These are phyloP conservation scores for Aegilops bicornis DNA, from an alignment of 176 grass and related monocot genomes.

Conservation along the genomic window DNA sequence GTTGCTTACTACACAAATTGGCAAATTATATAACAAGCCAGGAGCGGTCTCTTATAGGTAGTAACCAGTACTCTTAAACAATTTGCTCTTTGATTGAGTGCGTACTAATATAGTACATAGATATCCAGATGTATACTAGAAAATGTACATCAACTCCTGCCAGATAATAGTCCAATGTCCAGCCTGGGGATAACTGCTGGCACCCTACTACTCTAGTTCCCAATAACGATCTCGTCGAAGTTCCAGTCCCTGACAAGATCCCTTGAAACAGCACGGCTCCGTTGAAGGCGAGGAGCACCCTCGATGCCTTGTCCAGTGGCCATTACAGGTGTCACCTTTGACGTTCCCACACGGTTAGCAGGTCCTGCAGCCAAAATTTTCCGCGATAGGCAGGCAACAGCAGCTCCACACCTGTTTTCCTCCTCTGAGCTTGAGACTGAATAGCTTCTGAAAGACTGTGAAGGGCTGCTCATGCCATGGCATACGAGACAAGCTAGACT, in stretches of 20 bases:
- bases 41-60: not conserved
- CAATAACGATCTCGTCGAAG: slow-evolving; percentile 70
- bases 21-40: not conserved
- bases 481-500: slow-evolving; percentile 79
- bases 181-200: not conserved
- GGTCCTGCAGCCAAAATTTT: slow-evolving; percentile 39
- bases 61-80: not conserved
- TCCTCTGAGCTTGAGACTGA: slow-evolving; percentile 83
- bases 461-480: slow-evolving; percentile 78
- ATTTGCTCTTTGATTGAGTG: not conserved
- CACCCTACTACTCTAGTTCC: slow-evolving; percentile 47
- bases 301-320: slow-evolving; percentile 36
- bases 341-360: slow-evolving; percentile 38
- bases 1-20: slow-evolving; percentile 14
- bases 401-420: slow-evolving; percentile 55
- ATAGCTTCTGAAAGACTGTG: slow-evolving; percentile 83
- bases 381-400: slow-evolving; percentile 57
- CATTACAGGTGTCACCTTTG: slow-evolving; percentile 74
- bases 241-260: slow-evolving; percentile 95
- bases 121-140: slow-evolving; percentile 31
- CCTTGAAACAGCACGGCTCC: slow-evolving; percentile 79
- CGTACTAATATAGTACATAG: slow-evolving; percentile 26
- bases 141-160: slow-evolving; percentile 43
- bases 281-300: slow-evolving; percentile 61
- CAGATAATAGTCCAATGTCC: slow-evolving; percentile 24